A percentile compares a stretch with the other conserved stretches of the same genome.
phyloP scores from a whole-genome alignment of 1,284 basidiomycete species.

The Leccinum subatratum region DNA sequence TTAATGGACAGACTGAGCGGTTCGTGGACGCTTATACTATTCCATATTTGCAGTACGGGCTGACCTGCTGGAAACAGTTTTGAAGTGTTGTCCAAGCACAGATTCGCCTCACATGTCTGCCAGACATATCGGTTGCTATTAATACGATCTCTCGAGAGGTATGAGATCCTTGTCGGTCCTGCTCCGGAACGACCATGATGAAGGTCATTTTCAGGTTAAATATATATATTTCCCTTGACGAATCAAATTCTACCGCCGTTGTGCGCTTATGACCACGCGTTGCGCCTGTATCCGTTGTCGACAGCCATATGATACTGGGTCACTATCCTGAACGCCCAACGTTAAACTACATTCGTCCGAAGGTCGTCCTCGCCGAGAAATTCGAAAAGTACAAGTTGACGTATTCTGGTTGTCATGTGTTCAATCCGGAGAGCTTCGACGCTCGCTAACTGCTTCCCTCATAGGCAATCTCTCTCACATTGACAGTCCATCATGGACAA shows the following conservation, averaged over 20 bases:
- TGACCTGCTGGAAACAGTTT: slow-evolving; percentile 43
- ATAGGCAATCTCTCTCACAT: slow-evolving; percentile 79
- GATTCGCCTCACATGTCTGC: slow-evolving; percentile 89
- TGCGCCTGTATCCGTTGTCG: slow-evolving; percentile 93
- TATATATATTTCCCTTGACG: slow-evolving; percentile 80
- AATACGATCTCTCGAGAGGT: slow-evolving; percentile 82
- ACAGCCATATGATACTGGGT: slow-evolving; percentile 59
- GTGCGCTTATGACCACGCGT: slow-evolving; percentile 87
- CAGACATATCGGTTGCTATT: slow-evolving; percentile 77
- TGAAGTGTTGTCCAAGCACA: slow-evolving; percentile 65
- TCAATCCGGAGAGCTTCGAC: slow-evolving; percentile 80
- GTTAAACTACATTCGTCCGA: slow-evolving; percentile 14
- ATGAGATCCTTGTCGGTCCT: slow-evolving; percentile 3
- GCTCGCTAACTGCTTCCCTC: background rate
- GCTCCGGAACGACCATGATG: slow-evolving; percentile 3
- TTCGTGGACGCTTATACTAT: slow-evolving; percentile 56
- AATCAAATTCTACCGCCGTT: slow-evolving; percentile 81
- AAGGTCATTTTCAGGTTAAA: slow-evolving; percentile 42
- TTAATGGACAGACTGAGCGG: slow-evolving; percentile 81
- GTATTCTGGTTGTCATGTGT: slow-evolving; percentile 97
- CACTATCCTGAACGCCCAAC: background rate
- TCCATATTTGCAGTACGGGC: background rate
- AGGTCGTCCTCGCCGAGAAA: slow-evolving; percentile 95
- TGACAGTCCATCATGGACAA: slow-evolving; percentile 96
- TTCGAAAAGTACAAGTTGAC: slow-evolving; percentile 96